phyloP scores from a whole-genome alignment of 805 yeast genomes.

The Candida xyloterini region DNA sequence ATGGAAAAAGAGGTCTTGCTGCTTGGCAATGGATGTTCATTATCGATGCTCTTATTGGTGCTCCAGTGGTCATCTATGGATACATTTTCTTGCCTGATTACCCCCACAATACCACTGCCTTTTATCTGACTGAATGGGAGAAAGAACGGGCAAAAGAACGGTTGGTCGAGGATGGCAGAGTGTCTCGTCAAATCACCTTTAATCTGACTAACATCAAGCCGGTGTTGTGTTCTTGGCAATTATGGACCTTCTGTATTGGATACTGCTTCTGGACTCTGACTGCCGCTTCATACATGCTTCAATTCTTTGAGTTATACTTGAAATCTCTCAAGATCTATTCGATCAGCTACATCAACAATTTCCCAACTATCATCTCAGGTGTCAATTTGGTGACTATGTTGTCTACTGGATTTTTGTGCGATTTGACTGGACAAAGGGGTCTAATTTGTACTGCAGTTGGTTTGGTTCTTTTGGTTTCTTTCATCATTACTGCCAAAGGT shows the following conservation, averaged over 20 bases:
- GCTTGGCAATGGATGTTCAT: constrained; percentile 79
- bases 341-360: constrained; percentile 45
- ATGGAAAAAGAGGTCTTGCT: constrained; percentile 50
- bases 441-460: constrained; percentile 42
- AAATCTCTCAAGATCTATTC: constrained; percentile 47
- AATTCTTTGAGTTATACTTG: constrained; percentile 31
- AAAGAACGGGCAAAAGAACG: constrained; percentile 23
- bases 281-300: constrained; percentile 26
- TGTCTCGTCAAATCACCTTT: constrained; percentile 26
- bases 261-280: constrained; percentile 28
- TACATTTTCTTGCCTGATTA: constrained; percentile 58
- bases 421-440: constrained; percentile 24
- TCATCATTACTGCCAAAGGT: constrained; percentile 22
- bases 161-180: constrained; percentile 37
- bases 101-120: constrained; percentile 24
- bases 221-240: constrained; percentile 51
- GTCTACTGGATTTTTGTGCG: constrained; percentile 29
- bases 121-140: constrained; percentile 21
- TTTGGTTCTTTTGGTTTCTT: constrained; percentile 41
- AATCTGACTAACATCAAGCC: constrained; percentile 37
- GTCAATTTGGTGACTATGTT: constrained; percentile 49
- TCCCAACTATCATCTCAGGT: constrained; percentile 53
- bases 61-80: constrained; percentile 59
- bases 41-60: constrained; percentile 58
- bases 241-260: constrained; percentile 24